Percentiles rank a stretch among this genome's conserved stretches.
phyloP scores from a whole-genome alignment of 208 protist species.

The Trypanosoma vivax region DNA sequence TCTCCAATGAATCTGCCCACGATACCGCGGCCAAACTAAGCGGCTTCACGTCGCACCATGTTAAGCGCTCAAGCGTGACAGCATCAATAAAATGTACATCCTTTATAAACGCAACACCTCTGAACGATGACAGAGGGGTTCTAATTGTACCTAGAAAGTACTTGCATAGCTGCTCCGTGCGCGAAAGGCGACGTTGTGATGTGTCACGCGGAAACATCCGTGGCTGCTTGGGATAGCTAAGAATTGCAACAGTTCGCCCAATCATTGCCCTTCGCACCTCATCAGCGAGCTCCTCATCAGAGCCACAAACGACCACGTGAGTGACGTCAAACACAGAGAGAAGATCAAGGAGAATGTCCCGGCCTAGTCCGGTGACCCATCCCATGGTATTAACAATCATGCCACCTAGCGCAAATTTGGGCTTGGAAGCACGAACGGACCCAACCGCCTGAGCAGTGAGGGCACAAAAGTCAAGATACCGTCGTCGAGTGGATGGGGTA shows the following conservation, averaged over 20 bases:
- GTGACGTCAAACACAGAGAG: conserved; percentile 71
- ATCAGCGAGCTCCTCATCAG: conserved; percentile 45
- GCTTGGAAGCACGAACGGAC: conserved; percentile 36
- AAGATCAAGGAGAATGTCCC: conserved; percentile 59
- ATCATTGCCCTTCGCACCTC: conserved; percentile 38
- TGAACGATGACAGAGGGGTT: conserved; percentile 43
- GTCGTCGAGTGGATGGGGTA: conserved; percentile 42
- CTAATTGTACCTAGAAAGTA: conserved; percentile 71
- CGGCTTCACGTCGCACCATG: conserved; percentile 39
- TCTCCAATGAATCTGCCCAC: conserved; percentile 54
- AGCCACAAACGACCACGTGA: conserved; percentile 67
- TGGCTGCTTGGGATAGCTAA: conserved; percentile 38
- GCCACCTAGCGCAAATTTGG: conserved; percentile 52
- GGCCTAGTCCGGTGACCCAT: conserved; percentile 46
- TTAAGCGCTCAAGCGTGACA: conserved; percentile 41
- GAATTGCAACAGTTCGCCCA: conserved; percentile 33
- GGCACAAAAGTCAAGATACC: conserved; percentile 76
- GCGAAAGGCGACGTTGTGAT: conserved; percentile 16
- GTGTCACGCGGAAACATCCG: conserved; percentile 24
- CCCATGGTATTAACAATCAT: conserved; percentile 77
- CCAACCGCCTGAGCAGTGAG: conserved; percentile 38
- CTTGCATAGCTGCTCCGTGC: conserved; percentile 32
- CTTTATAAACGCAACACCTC: conserved; percentile 41
- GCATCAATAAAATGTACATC: conserved; percentile 71
- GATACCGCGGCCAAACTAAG: conserved; percentile 57